Conservation (phyloP, 768 basidiomycete genomes). For the Hirschioporus abietinus region DNA sequence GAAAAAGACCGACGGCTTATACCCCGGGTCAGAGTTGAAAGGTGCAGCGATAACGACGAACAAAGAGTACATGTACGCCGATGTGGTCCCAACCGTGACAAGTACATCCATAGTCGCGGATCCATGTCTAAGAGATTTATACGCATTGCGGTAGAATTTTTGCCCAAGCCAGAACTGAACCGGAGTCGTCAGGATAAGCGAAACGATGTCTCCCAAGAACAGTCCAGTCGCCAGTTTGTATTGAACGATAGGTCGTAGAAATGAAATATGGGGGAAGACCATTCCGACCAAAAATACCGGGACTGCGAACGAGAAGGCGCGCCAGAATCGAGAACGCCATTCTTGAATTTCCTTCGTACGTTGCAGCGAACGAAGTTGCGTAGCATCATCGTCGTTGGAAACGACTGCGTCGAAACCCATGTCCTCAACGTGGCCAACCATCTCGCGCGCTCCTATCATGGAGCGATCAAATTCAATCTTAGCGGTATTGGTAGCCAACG, state of each 20-base stretch:
- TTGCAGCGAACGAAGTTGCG: slow-evolving; percentile 80
- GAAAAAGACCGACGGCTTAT: slow-evolving; percentile 87
- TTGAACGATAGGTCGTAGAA: slow-evolving; percentile 48
- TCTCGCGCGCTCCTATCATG: slow-evolving; percentile 73
- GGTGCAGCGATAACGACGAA: slow-evolving; percentile 59
- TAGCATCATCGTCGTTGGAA: slow-evolving; percentile 71
- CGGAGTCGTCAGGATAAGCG: slow-evolving; percentile 76
- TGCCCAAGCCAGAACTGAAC: slow-evolving; percentile 89
- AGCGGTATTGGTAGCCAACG: slow-evolving; percentile 70
- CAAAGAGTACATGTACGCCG: slow-evolving; percentile 89
- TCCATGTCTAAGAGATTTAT: slow-evolving; percentile 84
- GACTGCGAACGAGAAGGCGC: slow-evolving; percentile 71
- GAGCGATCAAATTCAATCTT: slow-evolving; percentile 71
- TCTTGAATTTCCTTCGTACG: slow-evolving; percentile 89
- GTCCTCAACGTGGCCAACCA: slow-evolving; percentile 83
- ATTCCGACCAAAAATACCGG: slow-evolving; percentile 95
- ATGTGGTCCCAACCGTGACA: slow-evolving; percentile 89
- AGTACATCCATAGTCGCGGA: slow-evolving; percentile 98
- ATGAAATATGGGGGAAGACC: slow-evolving; percentile 67
- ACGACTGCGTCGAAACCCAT: slow-evolving; percentile 90
- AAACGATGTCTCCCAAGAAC: slow-evolving; percentile 76
- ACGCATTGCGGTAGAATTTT: slow-evolving; percentile 86
- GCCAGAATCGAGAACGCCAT: slow-evolving; percentile 76
- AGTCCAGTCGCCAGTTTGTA: slow-evolving; percentile 57
- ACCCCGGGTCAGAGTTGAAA: slow-evolving; percentile 58